Evolutionary conservation across 2,329 filamentous ascomycete species (phyloP).

Genomic region (Anthostomella pinea): DNA sequence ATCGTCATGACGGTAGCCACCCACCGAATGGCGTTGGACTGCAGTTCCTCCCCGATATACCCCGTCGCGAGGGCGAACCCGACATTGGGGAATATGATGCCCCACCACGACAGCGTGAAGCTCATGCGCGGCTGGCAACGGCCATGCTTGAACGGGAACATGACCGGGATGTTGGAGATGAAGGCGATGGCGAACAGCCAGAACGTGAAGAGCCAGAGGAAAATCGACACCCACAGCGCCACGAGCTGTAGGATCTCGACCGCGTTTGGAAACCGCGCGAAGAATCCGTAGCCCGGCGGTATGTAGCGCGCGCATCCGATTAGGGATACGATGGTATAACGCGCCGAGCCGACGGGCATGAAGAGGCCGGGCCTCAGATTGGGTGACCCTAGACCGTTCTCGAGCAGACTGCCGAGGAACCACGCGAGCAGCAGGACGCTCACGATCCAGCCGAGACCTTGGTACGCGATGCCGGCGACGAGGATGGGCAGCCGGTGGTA

Average conservation of each 20-base stretch:
- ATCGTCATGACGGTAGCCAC: constrained; percentile 18
- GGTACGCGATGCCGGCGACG: constrained; percentile 55
- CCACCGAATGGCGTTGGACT: constrained; percentile 13
- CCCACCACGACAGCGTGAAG: constrained; percentile 22
- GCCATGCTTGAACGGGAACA: neutral
- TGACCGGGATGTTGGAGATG: constrained; percentile 6
- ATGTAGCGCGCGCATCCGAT: constrained; percentile 14
- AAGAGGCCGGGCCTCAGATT: constrained; percentile 60
- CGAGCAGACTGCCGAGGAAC: constrained; percentile 58
- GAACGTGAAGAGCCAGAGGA: constrained; percentile 14
- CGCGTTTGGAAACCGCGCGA: constrained; percentile 7
- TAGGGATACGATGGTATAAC: constrained; percentile 13
- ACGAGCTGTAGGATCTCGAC: constrained; percentile 9
- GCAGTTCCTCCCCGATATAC: constrained; percentile 15
- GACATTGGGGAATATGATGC: constrained; percentile 19
- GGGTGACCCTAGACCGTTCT: constrained; percentile 45
- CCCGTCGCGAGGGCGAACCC: constrained; percentile 18
- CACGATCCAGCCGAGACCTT: constrained; percentile 59
- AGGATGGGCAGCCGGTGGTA: constrained; percentile 51
- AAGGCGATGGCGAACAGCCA: constrained; percentile 16
- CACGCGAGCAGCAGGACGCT: constrained; percentile 58
- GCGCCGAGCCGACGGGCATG: constrained; percentile 50
- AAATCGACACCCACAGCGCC: constrained; percentile 10
- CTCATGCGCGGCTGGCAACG: constrained; percentile 6
- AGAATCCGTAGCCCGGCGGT: constrained; percentile 13